Percentiles rank a stretch among this genome's conserved stretches.
Evolutionary conservation across 1,139 yeast genomes (phyloP).

Genomic region (Scheffersomyces illinoinensis): DNA sequence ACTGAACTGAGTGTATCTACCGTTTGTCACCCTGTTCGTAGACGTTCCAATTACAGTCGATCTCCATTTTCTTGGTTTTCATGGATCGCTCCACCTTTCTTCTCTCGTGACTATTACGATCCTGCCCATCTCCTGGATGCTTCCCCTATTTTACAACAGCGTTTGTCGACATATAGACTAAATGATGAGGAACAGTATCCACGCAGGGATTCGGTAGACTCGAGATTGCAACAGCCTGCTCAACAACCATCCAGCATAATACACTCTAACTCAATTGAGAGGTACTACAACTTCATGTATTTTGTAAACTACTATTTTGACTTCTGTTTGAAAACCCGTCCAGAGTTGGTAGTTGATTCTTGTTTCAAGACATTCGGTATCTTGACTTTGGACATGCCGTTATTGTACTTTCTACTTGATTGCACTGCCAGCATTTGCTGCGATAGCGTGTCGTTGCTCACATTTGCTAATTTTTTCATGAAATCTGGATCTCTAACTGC

Average conservation of each 20-base stretch:
- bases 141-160: not conserved
- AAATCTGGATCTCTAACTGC: not conserved
- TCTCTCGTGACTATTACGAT: conserved; percentile 10
- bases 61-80: conserved; percentile 13
- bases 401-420: not conserved
- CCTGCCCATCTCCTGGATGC: not conserved
- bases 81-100: conserved; percentile 26
- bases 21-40: not conserved
- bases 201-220: not conserved
- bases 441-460: not conserved
- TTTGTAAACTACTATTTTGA: conserved; percentile 24
- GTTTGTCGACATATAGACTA: not conserved
- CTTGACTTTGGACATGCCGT: conserved; percentile 3
- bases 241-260: not conserved
- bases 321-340: conserved; percentile 6
- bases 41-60: not conserved
- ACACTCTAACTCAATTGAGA: not conserved
- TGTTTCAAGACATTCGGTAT: conserved; percentile 13
- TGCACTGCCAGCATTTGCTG: not conserved
- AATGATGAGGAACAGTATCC: not conserved
- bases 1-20: not conserved
- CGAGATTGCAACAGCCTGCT: not conserved
- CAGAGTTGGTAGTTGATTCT: conserved; percentile 11
- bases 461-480: not conserved
- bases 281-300: conserved; percentile 16